phyloP scores from a whole-genome alignment of 2,329 filamentous ascomycete species.

The Chrysoporthe puriensis region DNA sequence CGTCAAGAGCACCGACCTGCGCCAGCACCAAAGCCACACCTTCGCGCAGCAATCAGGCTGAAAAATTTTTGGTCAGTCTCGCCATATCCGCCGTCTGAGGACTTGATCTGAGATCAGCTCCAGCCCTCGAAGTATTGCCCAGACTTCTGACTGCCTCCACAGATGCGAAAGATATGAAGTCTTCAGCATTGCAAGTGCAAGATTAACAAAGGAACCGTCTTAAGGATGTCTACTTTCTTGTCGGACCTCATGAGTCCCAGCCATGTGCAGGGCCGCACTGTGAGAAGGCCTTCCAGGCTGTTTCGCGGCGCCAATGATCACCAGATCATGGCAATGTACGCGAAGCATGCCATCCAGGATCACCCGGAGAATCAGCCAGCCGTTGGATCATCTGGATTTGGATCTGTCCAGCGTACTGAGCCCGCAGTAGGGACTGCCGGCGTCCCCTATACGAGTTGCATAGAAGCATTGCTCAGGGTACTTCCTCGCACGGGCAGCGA shows the following conservation, averaged over 20 bases:
- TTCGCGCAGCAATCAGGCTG: constrained; percentile 43
- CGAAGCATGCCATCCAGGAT: neutral
- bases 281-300: constrained; percentile 8
- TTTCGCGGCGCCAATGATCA: constrained; percentile 13
- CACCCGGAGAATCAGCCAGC: neutral
- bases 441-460: neutral
- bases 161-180: neutral
- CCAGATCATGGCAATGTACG: neutral
- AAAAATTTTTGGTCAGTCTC: constrained; percentile 38
- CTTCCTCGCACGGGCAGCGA: neutral
- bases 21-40: constrained; percentile 40
- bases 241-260: constrained; percentile 7
- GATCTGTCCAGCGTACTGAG: neutral
- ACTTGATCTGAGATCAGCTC: neutral
- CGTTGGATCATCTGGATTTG: neutral
- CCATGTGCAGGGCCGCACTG: constrained; percentile 17
- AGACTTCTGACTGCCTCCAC: neutral
- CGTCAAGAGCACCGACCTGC: constrained; percentile 38
- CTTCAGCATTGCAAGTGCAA: constrained; percentile 23
- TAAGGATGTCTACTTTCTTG: neutral
- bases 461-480: neutral
- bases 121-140: neutral
- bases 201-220: neutral
- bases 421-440: neutral
- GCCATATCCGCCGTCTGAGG: neutral